These are phyloP conservation scores for Tolypocladium ovalisporum DNA, from an alignment of 2,329 filamentous ascomycete species.

Conservation along the genomic window DNA sequence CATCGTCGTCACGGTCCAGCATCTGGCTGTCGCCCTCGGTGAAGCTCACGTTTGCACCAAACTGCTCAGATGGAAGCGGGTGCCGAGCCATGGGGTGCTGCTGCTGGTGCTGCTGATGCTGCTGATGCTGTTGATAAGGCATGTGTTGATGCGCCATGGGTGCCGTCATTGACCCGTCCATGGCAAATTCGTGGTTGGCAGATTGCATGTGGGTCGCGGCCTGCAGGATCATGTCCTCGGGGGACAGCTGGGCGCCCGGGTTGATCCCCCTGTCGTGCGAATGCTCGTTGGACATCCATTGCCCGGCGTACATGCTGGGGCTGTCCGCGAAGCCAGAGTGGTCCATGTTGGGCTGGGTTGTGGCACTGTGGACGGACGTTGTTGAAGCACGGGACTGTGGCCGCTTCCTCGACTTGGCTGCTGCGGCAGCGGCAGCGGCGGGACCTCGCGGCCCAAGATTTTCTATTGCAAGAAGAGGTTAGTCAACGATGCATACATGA, in stretches of 20 bases:
- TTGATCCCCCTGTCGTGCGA: slow-evolving; percentile 31
- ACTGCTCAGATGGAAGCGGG: slow-evolving; percentile 43
- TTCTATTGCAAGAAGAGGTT: slow-evolving; percentile 8
- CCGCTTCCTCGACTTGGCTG: slow-evolving; percentile 34
- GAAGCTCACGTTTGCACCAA: slow-evolving; percentile 40
- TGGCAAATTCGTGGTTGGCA: slow-evolving; percentile 36
- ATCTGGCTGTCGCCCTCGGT: slow-evolving; percentile 48
- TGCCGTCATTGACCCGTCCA: slow-evolving; percentile 35
- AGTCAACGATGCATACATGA: neutral
- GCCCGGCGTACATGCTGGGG: slow-evolving; percentile 32
- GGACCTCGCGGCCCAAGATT: slow-evolving; percentile 15
- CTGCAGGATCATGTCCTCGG: slow-evolving; percentile 50
- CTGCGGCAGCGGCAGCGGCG: slow-evolving; percentile 11
- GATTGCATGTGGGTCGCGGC: slow-evolving; percentile 44
- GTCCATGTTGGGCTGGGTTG: slow-evolving; percentile 40
- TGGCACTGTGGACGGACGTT: slow-evolving; percentile 43
- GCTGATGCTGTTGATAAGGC: slow-evolving; percentile 24
- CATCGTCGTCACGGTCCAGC: slow-evolving; percentile 47
- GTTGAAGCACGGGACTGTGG: slow-evolving; percentile 45
- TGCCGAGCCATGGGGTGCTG: slow-evolving; percentile 33
- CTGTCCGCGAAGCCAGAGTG: slow-evolving; percentile 31
- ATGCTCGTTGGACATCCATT: slow-evolving; percentile 39
- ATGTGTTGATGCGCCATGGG: slow-evolving; percentile 28
- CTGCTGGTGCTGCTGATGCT: slow-evolving; percentile 13
- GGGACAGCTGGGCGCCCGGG: slow-evolving; percentile 34